These are phyloP conservation scores for Panaeolus papilionaceus DNA, from an alignment of 768 basidiomycete species.

Conservation along the genomic window DNA sequence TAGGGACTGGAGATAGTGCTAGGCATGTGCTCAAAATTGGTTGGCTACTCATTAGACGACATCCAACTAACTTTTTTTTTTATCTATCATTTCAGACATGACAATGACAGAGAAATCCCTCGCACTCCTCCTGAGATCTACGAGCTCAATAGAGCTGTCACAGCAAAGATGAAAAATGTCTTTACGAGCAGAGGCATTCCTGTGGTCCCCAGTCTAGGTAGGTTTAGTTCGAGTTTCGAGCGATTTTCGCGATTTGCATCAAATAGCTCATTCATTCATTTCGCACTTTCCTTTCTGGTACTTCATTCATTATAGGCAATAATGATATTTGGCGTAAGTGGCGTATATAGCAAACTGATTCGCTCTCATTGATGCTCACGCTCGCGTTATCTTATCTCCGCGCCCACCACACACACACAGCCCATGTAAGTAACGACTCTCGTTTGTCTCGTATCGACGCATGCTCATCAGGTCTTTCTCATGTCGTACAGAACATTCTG, in stretches of 20 bases:
- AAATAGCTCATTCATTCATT: slow-evolving; percentile 6
- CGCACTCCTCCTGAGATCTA: slow-evolving; percentile 84
- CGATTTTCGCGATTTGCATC: slow-evolving; percentile 9
- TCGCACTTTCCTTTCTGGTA: background rate
- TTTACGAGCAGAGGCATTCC: slow-evolving; percentile 76
- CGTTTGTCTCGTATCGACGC: slow-evolving; percentile 8
- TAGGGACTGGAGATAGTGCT: slow-evolving; percentile 83
- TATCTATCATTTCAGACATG: slow-evolving; percentile 61
- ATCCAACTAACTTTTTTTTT: slow-evolving; percentile 6
- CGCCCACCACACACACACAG: slow-evolving; percentile 34
- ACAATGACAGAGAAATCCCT: slow-evolving; percentile 83
- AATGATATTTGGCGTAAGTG: slow-evolving; percentile 90
- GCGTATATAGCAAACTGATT: background rate
- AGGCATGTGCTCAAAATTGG: slow-evolving; percentile 38
- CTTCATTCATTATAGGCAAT: slow-evolving; percentile 60
- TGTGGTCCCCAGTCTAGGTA: slow-evolving; percentile 82
- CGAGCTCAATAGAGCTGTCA: slow-evolving; percentile 70
- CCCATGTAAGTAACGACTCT: slow-evolving; percentile 53
- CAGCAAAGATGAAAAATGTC: slow-evolving; percentile 72
- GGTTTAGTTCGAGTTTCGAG: slow-evolving; percentile 25
- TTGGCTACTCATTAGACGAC: background rate
- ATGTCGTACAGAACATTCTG: slow-evolving; percentile 61
- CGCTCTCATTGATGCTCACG: slow-evolving; percentile 22
- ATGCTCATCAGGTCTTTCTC: slow-evolving; percentile 16
- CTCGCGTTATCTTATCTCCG: slow-evolving; percentile 22